phyloP scores from a whole-genome alignment of 2,329 filamentous ascomycete species.

The Akanthomyces lecanii region DNA sequence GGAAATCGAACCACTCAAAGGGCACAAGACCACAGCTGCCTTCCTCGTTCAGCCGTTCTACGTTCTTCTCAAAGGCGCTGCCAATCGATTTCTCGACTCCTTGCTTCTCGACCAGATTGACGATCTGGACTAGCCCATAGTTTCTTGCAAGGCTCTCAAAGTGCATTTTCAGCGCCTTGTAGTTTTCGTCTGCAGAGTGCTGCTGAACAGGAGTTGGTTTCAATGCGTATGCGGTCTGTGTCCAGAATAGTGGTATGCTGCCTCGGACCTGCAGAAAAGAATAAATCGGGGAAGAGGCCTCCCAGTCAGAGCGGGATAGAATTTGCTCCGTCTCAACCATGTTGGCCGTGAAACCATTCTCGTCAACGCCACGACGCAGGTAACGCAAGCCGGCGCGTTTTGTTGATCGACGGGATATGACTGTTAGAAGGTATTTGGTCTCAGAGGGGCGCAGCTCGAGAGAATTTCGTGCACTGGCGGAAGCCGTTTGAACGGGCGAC shows the following conservation, averaged over 20 bases:
- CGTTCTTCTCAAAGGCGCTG: conserved; percentile 66
- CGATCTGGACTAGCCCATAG: conserved; percentile 74
- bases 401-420: conserved; percentile 85
- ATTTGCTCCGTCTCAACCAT: conserved; percentile 94
- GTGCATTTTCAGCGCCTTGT: conserved; percentile 72
- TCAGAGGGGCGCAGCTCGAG: conserved; percentile 46
- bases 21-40: conserved; percentile 40
- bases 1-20: conserved; percentile 98
- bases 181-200: conserved; percentile 76
- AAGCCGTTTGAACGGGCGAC: neutral
- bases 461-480: conserved; percentile 27
- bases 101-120: conserved; percentile 85
- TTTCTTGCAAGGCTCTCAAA: conserved; percentile 64
- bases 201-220: conserved; percentile 81
- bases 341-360: conserved; percentile 84
- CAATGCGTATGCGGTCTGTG: conserved; percentile 87
- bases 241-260: conserved; percentile 93
- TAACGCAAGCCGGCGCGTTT: conserved; percentile 87
- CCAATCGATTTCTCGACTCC: conserved; percentile 78
- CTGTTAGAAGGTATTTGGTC: conserved; percentile 69
- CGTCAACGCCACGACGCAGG: conserved; percentile 82
- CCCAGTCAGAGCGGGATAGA: conserved; percentile 67
- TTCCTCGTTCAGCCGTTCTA: conserved; percentile 62
- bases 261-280: conserved; percentile 86
- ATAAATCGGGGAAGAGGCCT: conserved; percentile 58